Percentiles rank a stretch among this genome's conserved stretches.
These are phyloP conservation scores for Hirsutella minnesotensis DNA, from an alignment of 2,329 filamentous ascomycete genomes.

Conservation along the genomic window DNA sequence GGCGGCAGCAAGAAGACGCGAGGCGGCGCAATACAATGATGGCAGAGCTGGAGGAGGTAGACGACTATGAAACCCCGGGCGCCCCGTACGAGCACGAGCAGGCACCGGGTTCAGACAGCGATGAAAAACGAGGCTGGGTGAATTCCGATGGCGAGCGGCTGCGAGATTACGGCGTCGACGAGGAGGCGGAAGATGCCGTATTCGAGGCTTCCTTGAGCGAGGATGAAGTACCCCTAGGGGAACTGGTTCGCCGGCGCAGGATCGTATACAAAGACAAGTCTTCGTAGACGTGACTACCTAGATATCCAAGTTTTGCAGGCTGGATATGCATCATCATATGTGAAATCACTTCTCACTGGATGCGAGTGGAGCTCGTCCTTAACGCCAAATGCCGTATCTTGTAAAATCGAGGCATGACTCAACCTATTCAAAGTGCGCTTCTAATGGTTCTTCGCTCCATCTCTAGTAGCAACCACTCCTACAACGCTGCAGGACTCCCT, in stretches of 20 bases:
- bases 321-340: too few relatives aligned
- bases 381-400: too few relatives aligned
- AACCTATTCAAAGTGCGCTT: background rate
- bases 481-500: background rate
- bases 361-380: too few relatives aligned
- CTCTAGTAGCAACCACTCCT: background rate
- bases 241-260: conserved; percentile 49
- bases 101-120: conserved; percentile 10
- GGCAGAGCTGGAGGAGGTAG: conserved; percentile 39
- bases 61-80: conserved; percentile 43
- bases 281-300: conserved; percentile 16
- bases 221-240: conserved; percentile 56
- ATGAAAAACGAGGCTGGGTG: conserved; percentile 44
- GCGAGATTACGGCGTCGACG: conserved; percentile 69
- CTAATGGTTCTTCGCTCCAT: background rate
- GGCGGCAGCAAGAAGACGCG: conserved; percentile 36
- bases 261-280: conserved; percentile 18
- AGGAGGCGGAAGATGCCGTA: conserved; percentile 44
- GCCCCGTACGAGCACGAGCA: conserved; percentile 43
- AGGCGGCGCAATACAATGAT: conserved; percentile 28
- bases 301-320: too few relatives aligned
- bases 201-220: conserved; percentile 19
- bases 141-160: conserved; percentile 67
- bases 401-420: too few relatives aligned
- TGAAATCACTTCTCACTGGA: too few relatives aligned